Percentiles rank a stretch among this genome's conserved stretches.
These are phyloP conservation scores for Brassica nigra DNA, from an alignment of 345 rosid genomes.

Conservation along the genomic window DNA sequence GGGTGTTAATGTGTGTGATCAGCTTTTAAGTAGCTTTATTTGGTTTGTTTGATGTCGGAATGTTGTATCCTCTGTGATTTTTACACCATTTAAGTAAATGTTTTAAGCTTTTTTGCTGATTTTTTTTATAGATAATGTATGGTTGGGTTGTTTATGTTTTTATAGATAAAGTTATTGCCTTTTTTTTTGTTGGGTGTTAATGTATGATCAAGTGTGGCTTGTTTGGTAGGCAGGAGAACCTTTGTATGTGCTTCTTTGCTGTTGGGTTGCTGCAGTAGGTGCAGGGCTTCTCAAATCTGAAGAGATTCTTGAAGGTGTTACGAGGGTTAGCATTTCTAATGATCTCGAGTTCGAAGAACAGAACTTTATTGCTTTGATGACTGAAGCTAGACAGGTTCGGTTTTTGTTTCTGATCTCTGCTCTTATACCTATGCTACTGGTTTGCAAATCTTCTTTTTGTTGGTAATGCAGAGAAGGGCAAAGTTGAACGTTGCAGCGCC, in stretches of 20 bases:
- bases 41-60: neutral
- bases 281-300: slow-evolving; percentile 96
- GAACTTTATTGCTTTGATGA: slow-evolving; percentile 75
- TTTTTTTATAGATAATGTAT: neutral
- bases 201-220: neutral
- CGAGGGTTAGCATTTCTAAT: slow-evolving; percentile 75
- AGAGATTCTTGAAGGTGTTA: slow-evolving; percentile 83
- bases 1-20: neutral
- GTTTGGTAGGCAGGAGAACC: slow-evolving; percentile 83
- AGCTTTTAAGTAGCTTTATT: neutral
- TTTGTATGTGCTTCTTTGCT: slow-evolving; percentile 83
- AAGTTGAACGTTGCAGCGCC: slow-evolving; percentile 63
- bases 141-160: neutral
- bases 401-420: neutral
- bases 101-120: neutral
- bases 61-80: too few relatives aligned
- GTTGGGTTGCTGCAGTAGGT: slow-evolving; percentile 95
- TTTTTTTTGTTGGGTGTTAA: neutral
- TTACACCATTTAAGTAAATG: neutral
- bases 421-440: neutral
- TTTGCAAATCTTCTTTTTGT: neutral
- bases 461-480: slow-evolving; percentile 65
- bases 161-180: neutral
- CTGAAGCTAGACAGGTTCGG: slow-evolving; percentile 78
- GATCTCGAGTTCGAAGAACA: slow-evolving; percentile 95